Evolutionary conservation across 164 flowering plant species (phyloP).

Genomic region (Akebia trifoliata): DNA sequence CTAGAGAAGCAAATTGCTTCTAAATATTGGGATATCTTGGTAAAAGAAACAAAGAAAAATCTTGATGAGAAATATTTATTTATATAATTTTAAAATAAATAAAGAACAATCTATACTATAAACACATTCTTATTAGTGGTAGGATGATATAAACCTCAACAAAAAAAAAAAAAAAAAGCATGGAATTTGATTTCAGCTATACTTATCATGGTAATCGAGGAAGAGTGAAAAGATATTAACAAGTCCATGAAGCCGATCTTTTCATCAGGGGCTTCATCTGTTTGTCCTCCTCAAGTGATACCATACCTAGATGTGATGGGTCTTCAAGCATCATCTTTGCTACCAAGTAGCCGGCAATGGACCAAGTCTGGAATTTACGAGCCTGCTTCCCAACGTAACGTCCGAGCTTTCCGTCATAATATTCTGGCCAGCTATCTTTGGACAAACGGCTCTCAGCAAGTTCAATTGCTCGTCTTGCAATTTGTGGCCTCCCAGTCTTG

Average conservation of each 20-base stretch:
- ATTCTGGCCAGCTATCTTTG: slow-evolving; percentile 60
- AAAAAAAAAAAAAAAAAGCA: no score
- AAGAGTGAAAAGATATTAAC: slow-evolving; percentile 11
- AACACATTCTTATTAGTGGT: not conserved
- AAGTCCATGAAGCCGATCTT: slow-evolving; percentile 49
- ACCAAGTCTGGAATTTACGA: slow-evolving; percentile 59
- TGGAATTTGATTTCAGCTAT: not conserved
- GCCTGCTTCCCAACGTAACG: slow-evolving; percentile 54
- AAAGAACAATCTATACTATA: not conserved
- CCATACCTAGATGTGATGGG: slow-evolving; percentile 52
- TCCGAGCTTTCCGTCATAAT: slow-evolving; percentile 57
- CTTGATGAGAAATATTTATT: no score
- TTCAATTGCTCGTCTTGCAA: slow-evolving; percentile 49
- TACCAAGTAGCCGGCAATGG: slow-evolving; percentile 58
- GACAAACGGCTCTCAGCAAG: slow-evolving; percentile 43
- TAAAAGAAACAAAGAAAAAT: no score
- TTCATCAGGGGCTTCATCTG: slow-evolving; percentile 41
- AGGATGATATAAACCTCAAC: not conserved
- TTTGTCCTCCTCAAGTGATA: slow-evolving; percentile 53
- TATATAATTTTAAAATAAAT: not conserved
- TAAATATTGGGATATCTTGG: no score
- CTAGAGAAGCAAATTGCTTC: no score
- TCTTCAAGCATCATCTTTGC: slow-evolving; percentile 70
- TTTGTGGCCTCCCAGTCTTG: slow-evolving; percentile 49
- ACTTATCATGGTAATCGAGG: not conserved